These are phyloP conservation scores for Chloranthus sessilifolius DNA, from an alignment of 164 flowering plant species.

Conservation along the genomic window DNA sequence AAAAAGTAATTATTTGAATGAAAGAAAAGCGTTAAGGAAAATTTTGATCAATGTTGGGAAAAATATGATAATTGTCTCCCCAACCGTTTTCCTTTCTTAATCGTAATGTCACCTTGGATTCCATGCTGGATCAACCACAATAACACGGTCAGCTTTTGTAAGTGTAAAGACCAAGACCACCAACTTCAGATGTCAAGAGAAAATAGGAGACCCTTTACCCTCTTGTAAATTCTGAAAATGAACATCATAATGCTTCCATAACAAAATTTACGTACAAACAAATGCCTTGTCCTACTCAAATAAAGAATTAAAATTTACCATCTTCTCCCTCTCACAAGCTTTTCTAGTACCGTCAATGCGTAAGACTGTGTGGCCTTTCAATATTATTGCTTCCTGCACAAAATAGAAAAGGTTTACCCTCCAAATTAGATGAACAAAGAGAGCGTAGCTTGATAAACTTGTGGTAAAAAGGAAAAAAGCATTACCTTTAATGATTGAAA, in stretches of 20 bases:
- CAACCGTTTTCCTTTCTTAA: neutral
- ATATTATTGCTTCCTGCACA: constrained; percentile 57
- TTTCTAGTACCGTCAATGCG: constrained; percentile 98
- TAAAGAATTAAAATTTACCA: constrained; percentile 59
- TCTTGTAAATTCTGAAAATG: constrained; percentile 81
- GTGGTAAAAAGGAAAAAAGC: too few species aligned
- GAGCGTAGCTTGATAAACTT: too few species aligned
- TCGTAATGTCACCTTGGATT: constrained; percentile 71
- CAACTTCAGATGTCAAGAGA: constrained; percentile 96
- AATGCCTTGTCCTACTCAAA: too few species aligned
- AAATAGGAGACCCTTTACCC: constrained; percentile 78
- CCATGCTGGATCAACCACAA: constrained; percentile 99
- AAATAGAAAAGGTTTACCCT: too few species aligned
- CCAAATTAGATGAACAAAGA: too few species aligned
- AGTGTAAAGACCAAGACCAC: constrained; percentile 97
- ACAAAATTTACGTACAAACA: too few species aligned
- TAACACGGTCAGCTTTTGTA: constrained; percentile 98
- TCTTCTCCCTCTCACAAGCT: constrained; percentile 64
- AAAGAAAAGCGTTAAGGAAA: too few species aligned
- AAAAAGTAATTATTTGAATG: too few species aligned
- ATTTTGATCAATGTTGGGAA: too few species aligned
- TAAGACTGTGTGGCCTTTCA: constrained; percentile 49
- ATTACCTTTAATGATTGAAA: too few species aligned
- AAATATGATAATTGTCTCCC: neutral
- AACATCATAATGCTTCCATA: neutral